Conservation (phyloP, 768 basidiomycete species). For the Boletus subparvulus region DNA sequence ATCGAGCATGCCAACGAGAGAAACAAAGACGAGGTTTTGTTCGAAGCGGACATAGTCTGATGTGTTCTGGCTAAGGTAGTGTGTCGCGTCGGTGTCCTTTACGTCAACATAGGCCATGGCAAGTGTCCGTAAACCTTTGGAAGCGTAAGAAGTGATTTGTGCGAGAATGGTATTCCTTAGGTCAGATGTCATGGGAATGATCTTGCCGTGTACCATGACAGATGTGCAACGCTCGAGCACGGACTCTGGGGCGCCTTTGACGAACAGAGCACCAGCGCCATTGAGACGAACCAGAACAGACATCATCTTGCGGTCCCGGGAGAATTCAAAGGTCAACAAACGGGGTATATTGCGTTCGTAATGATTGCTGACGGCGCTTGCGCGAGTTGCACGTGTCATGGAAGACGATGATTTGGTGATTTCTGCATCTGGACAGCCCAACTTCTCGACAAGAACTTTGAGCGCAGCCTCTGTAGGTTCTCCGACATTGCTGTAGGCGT, state of each 20-base stretch:
- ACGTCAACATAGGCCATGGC: constrained; percentile 86
- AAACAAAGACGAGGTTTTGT: constrained; percentile 89
- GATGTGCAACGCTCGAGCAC: constrained; percentile 87
- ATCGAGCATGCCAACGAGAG: constrained; percentile 96
- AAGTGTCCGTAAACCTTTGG: constrained; percentile 83
- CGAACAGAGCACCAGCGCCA: constrained; percentile 75
- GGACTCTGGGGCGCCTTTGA: constrained; percentile 96
- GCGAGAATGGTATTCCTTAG: constrained; percentile 62
- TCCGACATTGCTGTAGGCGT: constrained; percentile 77
- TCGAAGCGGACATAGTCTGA: constrained; percentile 90
- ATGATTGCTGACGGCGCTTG: constrained; percentile 81
- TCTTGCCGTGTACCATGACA: constrained; percentile 61
- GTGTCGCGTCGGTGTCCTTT: constrained; percentile 69
- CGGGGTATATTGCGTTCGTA: constrained; percentile 75
- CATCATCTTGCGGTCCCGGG: constrained; percentile 99
- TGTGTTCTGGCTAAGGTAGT: constrained; percentile 79
- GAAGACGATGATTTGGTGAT: constrained; percentile 54
- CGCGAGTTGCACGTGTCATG: constrained; percentile 60
- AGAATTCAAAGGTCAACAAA: constrained; percentile 95
- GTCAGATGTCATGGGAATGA: constrained; percentile 61
- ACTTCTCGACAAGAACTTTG: constrained; percentile 92
- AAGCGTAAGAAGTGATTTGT: constrained; percentile 71
- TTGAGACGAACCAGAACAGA: constrained; percentile 83
- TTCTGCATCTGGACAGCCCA: constrained; percentile 69
- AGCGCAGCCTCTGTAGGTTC: constrained; percentile 98